These are phyloP conservation scores for Ceratobasidium sp. DNA, from an alignment of 1,284 basidiomycete species.

Conservation along the genomic window DNA sequence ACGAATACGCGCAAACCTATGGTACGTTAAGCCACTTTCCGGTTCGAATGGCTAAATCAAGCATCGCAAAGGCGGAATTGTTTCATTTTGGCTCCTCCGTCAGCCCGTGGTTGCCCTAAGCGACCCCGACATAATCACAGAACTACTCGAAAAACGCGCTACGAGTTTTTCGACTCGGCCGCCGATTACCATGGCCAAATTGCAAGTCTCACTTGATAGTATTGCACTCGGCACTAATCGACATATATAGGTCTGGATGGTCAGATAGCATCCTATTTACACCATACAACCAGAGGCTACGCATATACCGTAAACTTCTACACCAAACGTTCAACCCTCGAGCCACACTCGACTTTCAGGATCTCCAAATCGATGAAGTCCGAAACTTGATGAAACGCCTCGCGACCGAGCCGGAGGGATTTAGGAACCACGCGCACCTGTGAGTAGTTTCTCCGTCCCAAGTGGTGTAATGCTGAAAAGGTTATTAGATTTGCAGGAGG, in stretches of 20 bases:
- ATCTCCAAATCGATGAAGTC: constrained; percentile 25
- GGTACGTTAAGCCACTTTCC: neutral
- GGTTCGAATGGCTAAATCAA: neutral
- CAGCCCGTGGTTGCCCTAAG: neutral
- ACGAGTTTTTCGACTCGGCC: neutral
- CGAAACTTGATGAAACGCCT: constrained; percentile 28
- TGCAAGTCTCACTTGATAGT: neutral
- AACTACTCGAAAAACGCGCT: neutral
- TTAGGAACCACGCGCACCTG: constrained; percentile 25
- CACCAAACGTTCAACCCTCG: constrained; percentile 24
- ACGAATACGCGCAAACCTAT: neutral
- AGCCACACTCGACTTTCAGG: constrained; percentile 30
- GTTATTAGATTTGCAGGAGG: constrained; percentile 26
- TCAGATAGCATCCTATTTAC: neutral
- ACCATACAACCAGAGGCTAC: neutral
- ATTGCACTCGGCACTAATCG: neutral
- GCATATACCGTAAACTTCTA: constrained; percentile 1
- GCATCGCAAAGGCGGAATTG: neutral
- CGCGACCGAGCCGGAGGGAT: constrained; percentile 5
- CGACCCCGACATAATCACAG: neutral
- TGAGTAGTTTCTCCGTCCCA: no score
- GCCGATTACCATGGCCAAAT: neutral
- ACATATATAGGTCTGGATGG: neutral
- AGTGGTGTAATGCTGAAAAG: no score
- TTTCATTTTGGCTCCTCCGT: neutral